A percentile compares a stretch with the other conserved stretches of the same genome.
phyloP scores from a whole-genome alignment of 768 basidiomycete species.

The Suillus subaureus region DNA sequence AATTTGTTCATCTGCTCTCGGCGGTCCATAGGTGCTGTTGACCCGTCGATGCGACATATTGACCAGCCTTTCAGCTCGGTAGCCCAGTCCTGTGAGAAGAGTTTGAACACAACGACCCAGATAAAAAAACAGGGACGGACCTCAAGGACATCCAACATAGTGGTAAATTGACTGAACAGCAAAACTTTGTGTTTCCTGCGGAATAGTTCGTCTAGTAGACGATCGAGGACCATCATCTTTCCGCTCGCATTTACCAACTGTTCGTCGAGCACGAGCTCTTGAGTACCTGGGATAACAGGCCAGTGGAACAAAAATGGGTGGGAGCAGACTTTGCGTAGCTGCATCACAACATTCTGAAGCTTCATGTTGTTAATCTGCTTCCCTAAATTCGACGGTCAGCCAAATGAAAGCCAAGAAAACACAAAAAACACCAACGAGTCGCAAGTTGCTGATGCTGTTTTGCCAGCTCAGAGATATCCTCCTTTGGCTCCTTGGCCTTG shows the following conservation, averaged over 20 bases:
- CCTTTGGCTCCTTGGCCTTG: constrained; percentile 36
- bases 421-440: constrained; percentile 50
- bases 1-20: constrained; percentile 84
- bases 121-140: constrained; percentile 38
- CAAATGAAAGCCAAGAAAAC: constrained; percentile 11
- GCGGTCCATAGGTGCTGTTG: constrained; percentile 78
- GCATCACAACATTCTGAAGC: constrained; percentile 95
- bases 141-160: constrained; percentile 95
- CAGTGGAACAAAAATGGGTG: constrained; percentile 92
- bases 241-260: constrained; percentile 86
- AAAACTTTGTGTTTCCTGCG: constrained; percentile 79
- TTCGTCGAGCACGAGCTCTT: constrained; percentile 43
- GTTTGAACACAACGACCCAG: constrained; percentile 1
- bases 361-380: constrained; percentile 91
- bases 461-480: constrained; percentile 55
- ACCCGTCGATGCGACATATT: constrained; percentile 92
- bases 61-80: constrained; percentile 77
- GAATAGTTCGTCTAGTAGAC: constrained; percentile 84
- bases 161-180: constrained; percentile 93
- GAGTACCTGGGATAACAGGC: constrained; percentile 66
- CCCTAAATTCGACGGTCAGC: constrained; percentile 42
- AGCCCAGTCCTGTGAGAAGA: constrained; percentile 74
- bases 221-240: constrained; percentile 96
- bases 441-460: constrained; percentile 58
- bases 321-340: constrained; percentile 93